A percentile compares a stretch with the other conserved stretches of the same genome.
Evolutionary conservation across 305 asterid genomes (phyloP).

Genomic region (Nicotiana rustica): DNA sequence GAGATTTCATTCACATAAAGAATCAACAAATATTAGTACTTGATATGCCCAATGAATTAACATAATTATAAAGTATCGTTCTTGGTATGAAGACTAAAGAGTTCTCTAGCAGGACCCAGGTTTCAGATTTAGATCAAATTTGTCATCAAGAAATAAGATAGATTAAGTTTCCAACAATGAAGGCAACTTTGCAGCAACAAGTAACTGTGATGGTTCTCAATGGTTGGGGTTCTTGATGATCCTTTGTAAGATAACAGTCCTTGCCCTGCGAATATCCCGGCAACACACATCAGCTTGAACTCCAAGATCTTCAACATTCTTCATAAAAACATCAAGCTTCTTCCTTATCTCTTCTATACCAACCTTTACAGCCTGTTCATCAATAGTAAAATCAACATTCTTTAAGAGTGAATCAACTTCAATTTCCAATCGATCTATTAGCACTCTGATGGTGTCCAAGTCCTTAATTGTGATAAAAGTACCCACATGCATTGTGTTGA

Average conservation of each 20-base stretch:
- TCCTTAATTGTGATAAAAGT: constrained; percentile 83
- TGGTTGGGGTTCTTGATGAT: constrained; percentile 76
- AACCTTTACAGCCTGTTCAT: constrained; percentile 63
- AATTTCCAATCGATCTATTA: constrained; percentile 71
- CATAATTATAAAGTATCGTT: neutral
- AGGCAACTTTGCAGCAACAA: neutral
- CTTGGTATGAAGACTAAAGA: neutral
- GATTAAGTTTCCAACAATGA: neutral
- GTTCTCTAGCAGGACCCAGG: constrained; percentile 5
- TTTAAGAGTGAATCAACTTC: constrained; percentile 64
- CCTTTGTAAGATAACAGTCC: constrained; percentile 85
- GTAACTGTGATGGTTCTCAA: constrained; percentile 29
- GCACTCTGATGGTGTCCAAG: constrained; percentile 69
- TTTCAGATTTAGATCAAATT: constrained; percentile 12
- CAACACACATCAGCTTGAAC: constrained; percentile 81
- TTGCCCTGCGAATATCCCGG: constrained; percentile 85
- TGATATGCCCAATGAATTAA: neutral
- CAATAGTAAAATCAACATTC: constrained; percentile 59
- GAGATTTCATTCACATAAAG: constrained; percentile 6
- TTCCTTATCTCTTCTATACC: constrained; percentile 72
- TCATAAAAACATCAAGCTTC: constrained; percentile 67
- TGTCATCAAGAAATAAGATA: neutral
- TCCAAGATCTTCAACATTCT: constrained; percentile 81
- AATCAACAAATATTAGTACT: neutral
- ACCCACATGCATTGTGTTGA: constrained; percentile 76